These are phyloP conservation scores for Cytospora schulzeri DNA, from an alignment of 2,329 filamentous ascomycete genomes.

Conservation along the genomic window DNA sequence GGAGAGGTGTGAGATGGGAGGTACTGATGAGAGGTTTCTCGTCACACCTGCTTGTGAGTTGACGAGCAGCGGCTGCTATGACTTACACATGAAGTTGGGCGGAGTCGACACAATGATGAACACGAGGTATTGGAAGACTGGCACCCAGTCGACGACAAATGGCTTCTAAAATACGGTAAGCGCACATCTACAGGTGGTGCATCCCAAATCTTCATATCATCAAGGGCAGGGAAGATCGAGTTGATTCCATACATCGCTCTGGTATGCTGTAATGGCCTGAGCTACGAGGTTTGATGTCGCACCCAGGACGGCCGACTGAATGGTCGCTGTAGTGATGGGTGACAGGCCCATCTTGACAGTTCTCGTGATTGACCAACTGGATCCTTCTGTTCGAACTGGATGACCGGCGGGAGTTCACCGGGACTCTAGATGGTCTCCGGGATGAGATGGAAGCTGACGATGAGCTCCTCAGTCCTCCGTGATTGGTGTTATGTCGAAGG, in stretches of 20 bases:
- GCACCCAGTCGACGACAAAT: conserved; percentile 64
- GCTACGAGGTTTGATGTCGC: conserved; percentile 73
- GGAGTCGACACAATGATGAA: conserved; percentile 75
- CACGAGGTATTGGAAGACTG: conserved; percentile 75
- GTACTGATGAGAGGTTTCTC: not conserved
- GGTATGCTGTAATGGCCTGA: conserved; percentile 68
- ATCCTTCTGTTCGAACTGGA: not conserved
- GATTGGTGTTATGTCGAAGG: not conserved
- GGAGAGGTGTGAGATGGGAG: conserved; percentile 24
- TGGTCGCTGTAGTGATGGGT: conserved; percentile 60
- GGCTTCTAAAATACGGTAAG: conserved; percentile 47
- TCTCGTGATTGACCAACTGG: not conserved
- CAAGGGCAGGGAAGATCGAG: conserved; percentile 2
- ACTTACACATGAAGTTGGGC: conserved; percentile 77
- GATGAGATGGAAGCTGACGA: not conserved
- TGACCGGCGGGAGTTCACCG: not conserved
- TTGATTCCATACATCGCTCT: conserved; percentile 54
- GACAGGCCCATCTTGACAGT: conserved; percentile 41
- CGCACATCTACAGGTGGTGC: not conserved
- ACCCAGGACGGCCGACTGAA: conserved; percentile 67
- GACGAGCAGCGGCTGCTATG: not conserved
- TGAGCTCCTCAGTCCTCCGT: not conserved
- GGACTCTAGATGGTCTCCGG: not conserved
- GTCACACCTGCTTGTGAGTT: not conserved
- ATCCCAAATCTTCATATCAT: not conserved